A percentile compares a stretch with the other conserved stretches of the same genome.
These are phyloP conservation scores for Rhamnella rubrinervis DNA, from an alignment of 331 rosid species.

Conservation along the genomic window DNA sequence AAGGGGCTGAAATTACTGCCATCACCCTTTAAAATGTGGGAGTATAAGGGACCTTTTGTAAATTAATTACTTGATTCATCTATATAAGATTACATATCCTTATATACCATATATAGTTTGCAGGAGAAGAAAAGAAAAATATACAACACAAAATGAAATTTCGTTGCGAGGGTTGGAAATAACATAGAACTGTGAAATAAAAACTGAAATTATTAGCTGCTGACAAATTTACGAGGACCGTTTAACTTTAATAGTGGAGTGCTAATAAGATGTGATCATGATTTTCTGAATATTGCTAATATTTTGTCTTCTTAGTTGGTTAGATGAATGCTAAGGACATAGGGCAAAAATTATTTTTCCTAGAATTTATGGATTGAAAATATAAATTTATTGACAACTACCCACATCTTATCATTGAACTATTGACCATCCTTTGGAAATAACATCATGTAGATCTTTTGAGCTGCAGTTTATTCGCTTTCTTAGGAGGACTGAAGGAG, in stretches of 20 bases:
- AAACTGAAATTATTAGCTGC: not conserved
- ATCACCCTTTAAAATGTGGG: too few species aligned
- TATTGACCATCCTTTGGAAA: constrained; percentile 14
- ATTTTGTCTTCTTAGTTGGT: too few species aligned
- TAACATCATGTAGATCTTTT: constrained; percentile 36
- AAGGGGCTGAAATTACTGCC: too few species aligned
- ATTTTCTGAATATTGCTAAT: not conserved
- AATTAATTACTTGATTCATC: too few species aligned
- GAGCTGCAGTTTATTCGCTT: constrained; percentile 87
- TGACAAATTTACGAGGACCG: not conserved
- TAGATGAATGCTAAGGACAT: not conserved
- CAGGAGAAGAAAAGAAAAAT: too few species aligned
- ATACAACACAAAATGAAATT: too few species aligned
- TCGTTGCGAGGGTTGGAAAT: too few species aligned
- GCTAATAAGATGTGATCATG: not conserved
- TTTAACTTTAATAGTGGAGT: not conserved
- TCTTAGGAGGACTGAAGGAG: constrained; percentile 89
- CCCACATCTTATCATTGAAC: constrained; percentile 10
- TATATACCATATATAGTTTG: too few species aligned
- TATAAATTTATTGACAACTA: constrained; percentile 12
- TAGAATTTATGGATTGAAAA: constrained; percentile 1
- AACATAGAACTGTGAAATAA: not conserved
- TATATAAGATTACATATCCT: too few species aligned
- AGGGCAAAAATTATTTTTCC: not conserved
- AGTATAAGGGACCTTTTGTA: too few species aligned